phyloP scores from a whole-genome alignment of 2,329 filamentous ascomycete species.

The Aureobasidium musti region DNA sequence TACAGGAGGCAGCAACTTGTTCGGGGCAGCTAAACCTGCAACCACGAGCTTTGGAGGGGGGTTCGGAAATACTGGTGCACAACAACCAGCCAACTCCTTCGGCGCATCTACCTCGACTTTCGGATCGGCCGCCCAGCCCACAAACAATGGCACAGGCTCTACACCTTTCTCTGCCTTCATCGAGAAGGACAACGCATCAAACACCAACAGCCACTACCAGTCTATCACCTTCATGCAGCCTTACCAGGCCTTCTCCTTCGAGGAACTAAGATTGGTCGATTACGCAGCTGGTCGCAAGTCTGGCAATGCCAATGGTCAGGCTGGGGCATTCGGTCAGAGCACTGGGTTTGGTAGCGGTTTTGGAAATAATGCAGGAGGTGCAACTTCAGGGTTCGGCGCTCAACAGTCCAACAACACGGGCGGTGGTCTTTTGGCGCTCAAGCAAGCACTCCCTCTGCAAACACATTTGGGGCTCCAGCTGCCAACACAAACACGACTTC shows the following conservation, averaged over 20 bases:
- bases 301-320: conserved; percentile 78
- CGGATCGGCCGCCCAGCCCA: conserved; percentile 51
- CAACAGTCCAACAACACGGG: conserved; percentile 39
- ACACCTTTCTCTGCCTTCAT: conserved; percentile 66
- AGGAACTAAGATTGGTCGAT: conserved; percentile 68
- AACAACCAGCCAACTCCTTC: neutral
- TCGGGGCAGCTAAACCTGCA: conserved; percentile 50
- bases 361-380: conserved; percentile 43
- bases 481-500: conserved; percentile 37
- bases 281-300: conserved; percentile 83
- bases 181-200: conserved; percentile 70
- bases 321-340: conserved; percentile 76
- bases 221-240: conserved; percentile 76
- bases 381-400: conserved; percentile 49
- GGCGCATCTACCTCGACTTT: neutral
- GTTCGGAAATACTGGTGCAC: conserved; percentile 44
- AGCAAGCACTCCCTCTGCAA: conserved; percentile 41
- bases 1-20: conserved; percentile 35
- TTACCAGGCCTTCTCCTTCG: conserved; percentile 89
- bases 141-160: conserved; percentile 65
- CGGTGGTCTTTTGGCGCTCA: conserved; percentile 40
- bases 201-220: conserved; percentile 68
- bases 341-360: conserved; percentile 58
- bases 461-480: conserved; percentile 49
- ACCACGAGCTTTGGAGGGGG: conserved; percentile 53